These are phyloP conservation scores for Apiospora rasikravindrae DNA, from an alignment of 2,329 filamentous ascomycete genomes.

Conservation along the genomic window DNA sequence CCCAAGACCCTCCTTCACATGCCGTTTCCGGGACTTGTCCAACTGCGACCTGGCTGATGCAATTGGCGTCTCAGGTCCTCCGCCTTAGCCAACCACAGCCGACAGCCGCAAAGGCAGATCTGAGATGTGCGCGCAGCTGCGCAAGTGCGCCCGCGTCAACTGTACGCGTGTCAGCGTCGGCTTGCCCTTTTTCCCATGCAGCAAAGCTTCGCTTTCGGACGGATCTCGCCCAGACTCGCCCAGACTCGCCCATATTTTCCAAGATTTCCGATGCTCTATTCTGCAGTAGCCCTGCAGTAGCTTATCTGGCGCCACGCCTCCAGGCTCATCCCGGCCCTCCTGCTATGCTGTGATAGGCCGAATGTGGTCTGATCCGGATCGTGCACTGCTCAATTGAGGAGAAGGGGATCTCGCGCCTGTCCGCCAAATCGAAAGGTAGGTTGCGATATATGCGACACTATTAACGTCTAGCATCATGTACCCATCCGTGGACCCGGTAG, in stretches of 20 bases:
- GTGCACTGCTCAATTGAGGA: background rate
- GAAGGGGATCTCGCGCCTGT: background rate
- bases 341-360: background rate
- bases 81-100: background rate
- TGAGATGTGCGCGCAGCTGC: background rate
- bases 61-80: background rate
- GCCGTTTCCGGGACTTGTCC: background rate
- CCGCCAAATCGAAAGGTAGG: background rate
- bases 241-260: no score
- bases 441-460: conserved; percentile 4
- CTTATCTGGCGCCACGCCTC: background rate
- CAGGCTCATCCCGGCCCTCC: background rate
- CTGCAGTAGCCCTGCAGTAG: conserved; percentile 6
- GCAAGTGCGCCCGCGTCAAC: background rate
- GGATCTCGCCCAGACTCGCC: background rate
- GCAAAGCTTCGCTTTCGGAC: background rate
- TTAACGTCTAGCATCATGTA: conserved; percentile 9
- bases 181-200: background rate
- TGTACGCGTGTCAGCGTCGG: background rate
- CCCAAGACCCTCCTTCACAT: background rate
- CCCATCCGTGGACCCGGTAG: background rate
- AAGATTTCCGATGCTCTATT: background rate
- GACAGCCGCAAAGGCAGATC: background rate
- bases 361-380: background rate
- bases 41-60: conserved; percentile 8